These are phyloP conservation scores for Fusarium mundagurra DNA, from an alignment of 2,329 filamentous ascomycete species.

Conservation along the genomic window DNA sequence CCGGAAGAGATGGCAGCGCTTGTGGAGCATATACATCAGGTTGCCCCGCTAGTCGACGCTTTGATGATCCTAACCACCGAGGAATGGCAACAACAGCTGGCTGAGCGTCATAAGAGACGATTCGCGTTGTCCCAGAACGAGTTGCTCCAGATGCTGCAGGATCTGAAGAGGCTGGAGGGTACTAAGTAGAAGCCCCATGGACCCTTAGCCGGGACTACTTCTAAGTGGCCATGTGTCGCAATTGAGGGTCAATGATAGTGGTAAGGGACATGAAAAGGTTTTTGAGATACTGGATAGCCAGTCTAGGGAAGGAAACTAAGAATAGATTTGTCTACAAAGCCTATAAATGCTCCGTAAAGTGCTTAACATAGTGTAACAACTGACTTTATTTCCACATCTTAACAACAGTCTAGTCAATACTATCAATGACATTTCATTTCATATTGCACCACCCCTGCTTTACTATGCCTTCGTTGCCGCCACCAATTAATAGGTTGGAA, in stretches of 20 bases:
- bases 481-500: background rate
- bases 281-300: accelerated
- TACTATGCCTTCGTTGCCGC: background rate
- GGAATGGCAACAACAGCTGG: background rate
- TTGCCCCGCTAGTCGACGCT: background rate
- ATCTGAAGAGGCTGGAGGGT: background rate
- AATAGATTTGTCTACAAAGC: too few species aligned
- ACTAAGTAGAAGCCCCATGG: background rate
- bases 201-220: accelerated
- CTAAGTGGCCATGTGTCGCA: too few species aligned
- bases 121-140: background rate
- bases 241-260: background rate
- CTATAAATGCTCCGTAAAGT: accelerated
- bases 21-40: background rate
- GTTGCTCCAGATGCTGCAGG: background rate
- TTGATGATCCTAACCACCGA: background rate
- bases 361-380: accelerated
- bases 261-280: accelerated
- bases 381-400: background rate
- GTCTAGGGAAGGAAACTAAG: too few species aligned
- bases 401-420: background rate
- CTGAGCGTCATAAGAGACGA: background rate
- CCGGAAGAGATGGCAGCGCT: background rate
- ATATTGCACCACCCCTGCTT: too few species aligned
- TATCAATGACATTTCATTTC: background rate